Percentiles rank a stretch among this genome's conserved stretches.
These are phyloP conservation scores for Chlorella ohadii DNA, from an alignment of 139 green algal genomes.

Conservation along the genomic window DNA sequence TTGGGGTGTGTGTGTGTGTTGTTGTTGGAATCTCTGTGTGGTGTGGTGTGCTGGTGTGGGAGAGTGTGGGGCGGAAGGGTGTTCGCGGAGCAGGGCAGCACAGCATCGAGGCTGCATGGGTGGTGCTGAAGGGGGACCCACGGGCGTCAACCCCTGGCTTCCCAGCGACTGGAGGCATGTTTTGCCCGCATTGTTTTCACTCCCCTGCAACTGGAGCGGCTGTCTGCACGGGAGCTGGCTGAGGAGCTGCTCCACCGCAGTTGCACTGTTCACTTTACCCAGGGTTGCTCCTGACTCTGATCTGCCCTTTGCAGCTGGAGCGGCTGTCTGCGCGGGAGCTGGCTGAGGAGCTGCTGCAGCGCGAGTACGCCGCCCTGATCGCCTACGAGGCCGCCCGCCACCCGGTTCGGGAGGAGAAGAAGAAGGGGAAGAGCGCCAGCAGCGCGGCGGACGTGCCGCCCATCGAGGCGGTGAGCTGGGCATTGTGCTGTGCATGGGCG, in stretches of 20 bases:
- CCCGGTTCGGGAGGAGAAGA: conserved; percentile 55
- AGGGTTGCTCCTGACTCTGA: too few species aligned
- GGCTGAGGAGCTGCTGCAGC: conserved; percentile 76
- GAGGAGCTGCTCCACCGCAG: conserved; percentile 72
- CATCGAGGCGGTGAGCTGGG: conserved; percentile 25
- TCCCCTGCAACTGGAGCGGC: conserved; percentile 14
- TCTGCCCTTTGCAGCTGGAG: conserved; percentile 5
- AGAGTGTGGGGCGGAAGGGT: too few species aligned
- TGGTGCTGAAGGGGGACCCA: too few species aligned
- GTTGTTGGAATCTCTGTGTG: neutral
- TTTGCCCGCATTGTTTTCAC: too few species aligned
- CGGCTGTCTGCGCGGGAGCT: conserved; percentile 48
- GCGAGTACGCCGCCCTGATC: conserved; percentile 74
- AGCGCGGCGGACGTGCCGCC: conserved; percentile 1
- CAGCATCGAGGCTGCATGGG: too few species aligned
- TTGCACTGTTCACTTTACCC: too few species aligned
- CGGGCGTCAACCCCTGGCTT: too few species aligned
- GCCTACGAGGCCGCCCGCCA: conserved; percentile 76
- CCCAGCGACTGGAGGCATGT: too few species aligned
- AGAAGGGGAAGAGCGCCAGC: conserved; percentile 41
- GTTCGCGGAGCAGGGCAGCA: too few species aligned
- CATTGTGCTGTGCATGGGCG: too few species aligned
- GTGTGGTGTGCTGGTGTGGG: neutral
- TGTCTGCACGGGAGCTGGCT: conserved; percentile 60
- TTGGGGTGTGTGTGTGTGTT: neutral